phyloP scores from a whole-genome alignment of 1,284 basidiomycete species.

The Ceratobasidium sp. region DNA sequence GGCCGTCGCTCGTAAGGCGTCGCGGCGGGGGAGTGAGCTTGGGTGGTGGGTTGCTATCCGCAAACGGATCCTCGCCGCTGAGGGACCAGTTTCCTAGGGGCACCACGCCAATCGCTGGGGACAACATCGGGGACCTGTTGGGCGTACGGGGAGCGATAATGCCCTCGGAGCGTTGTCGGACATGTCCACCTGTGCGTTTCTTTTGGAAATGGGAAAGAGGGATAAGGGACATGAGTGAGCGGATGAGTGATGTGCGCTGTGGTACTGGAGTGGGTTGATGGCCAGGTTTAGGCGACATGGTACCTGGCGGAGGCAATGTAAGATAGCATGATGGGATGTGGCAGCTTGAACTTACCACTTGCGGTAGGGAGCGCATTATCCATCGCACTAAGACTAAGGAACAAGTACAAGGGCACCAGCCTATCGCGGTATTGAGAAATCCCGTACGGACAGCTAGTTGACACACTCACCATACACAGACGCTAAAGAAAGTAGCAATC shows the following conservation, averaged over 20 bases:
- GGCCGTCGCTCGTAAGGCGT: conserved; percentile 32
- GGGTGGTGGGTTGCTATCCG: conserved; percentile 18
- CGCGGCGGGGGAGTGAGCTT: conserved; percentile 31
- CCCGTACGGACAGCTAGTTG: conserved; percentile 60
- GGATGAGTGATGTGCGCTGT: conserved; percentile 70
- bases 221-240: conserved; percentile 68
- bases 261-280: conserved; percentile 19
- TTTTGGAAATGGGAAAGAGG: conserved; percentile 55
- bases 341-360: conserved; percentile 38
- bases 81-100: conserved; percentile 40
- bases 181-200: conserved; percentile 50
- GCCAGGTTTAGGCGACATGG: conserved; percentile 30
- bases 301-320: conserved; percentile 1
- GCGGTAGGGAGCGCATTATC: conserved; percentile 87
- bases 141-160: conserved; percentile 70
- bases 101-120: conserved; percentile 33
- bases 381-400: conserved; percentile 91
- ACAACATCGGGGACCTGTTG: conserved; percentile 50
- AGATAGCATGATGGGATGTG: conserved; percentile 12
- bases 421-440: neutral
- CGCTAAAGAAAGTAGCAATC: conserved; percentile 91
- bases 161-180: conserved; percentile 63
- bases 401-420: conserved; percentile 62
- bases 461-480: conserved; percentile 94
- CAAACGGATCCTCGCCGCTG: conserved; percentile 25